Percentiles rank a stretch among this genome's conserved stretches.
These are phyloP conservation scores for Chytridium lagenaria DNA, from an alignment of 371 early-diverging fungal genomes.

Conservation along the genomic window DNA sequence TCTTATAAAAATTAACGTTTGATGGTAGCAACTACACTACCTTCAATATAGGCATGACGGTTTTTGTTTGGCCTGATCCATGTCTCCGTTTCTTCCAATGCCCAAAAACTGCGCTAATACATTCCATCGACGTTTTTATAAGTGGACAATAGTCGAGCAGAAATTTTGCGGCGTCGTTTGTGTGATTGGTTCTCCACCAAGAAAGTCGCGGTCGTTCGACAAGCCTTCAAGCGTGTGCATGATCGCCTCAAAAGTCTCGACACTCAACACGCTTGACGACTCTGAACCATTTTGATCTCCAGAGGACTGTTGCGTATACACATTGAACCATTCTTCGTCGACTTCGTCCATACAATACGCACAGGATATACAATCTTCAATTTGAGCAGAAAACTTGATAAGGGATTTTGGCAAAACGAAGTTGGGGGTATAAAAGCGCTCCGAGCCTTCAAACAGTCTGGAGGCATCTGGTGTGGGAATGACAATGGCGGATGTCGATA, in stretches of 20 bases:
- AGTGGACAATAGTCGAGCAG: conserved; percentile 10
- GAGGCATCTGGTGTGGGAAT: conserved; percentile 96
- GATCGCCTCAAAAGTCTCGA: conserved; percentile 78
- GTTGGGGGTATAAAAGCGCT: conserved; percentile 66
- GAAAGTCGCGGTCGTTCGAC: conserved; percentile 52
- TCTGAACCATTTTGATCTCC: conserved; percentile 28
- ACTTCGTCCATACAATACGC: conserved; percentile 88
- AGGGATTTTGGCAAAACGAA: conserved; percentile 79
- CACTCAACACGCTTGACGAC: conserved; percentile 47
- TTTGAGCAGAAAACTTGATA: conserved; percentile 84
- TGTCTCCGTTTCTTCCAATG: conserved; percentile 59
- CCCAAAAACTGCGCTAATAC: conserved; percentile 42
- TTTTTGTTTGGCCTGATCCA: conserved; percentile 51
- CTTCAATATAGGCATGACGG: conserved; percentile 70
- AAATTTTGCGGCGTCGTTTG: conserved; percentile 30
- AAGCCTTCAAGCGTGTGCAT: conserved; percentile 78
- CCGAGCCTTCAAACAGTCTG: conserved; percentile 67
- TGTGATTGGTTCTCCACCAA: conserved; percentile 40
- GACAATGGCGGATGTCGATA: conserved; percentile 57
- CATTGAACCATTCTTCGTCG: conserved; percentile 75
- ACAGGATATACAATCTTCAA: conserved; percentile 86
- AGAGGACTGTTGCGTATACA: conserved; percentile 31
- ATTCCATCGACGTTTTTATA: background rate
- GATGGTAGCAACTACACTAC: conserved; percentile 47
- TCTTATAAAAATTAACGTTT: conserved; percentile 11